A percentile compares a stretch with the other conserved stretches of the same genome.
Evolutionary conservation across 2,329 filamentous ascomycete species (phyloP).

Genomic region (Aspergillus terreus): DNA sequence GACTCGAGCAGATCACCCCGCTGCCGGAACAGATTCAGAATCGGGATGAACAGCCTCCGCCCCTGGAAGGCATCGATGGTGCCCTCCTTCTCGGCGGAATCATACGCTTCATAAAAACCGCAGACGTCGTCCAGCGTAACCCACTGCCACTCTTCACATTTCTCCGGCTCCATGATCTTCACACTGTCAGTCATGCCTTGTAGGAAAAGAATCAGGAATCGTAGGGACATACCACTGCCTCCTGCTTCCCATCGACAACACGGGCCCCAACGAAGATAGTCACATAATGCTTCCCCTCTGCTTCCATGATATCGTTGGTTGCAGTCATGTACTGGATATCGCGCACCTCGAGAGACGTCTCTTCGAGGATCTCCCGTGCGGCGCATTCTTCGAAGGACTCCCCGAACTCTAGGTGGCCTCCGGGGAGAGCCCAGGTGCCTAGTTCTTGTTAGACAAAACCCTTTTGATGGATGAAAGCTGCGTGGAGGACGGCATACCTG

Average conservation of each 20-base stretch:
- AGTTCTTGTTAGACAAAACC: neutral
- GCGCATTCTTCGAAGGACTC: constrained; percentile 63
- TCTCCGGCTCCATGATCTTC: constrained; percentile 46
- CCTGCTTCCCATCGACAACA: constrained; percentile 44
- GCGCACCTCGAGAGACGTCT: constrained; percentile 61
- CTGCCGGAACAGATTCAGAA: constrained; percentile 13
- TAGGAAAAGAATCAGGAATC: neutral
- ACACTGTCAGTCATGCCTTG: neutral
- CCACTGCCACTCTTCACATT: constrained; percentile 56
- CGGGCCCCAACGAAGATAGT: constrained; percentile 64
- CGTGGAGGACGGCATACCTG: constrained; percentile 4
- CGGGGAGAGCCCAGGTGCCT: constrained; percentile 66
- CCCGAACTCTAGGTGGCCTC: constrained; percentile 69
- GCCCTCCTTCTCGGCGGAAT: constrained; percentile 1
- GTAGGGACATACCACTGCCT: constrained; percentile 50
- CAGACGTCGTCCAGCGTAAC: constrained; percentile 46
- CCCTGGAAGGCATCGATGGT: neutral
- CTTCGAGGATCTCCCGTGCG: constrained; percentile 64
- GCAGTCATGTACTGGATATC: constrained; percentile 54
- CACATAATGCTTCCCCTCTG: constrained; percentile 66
- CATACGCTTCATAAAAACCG: neutral
- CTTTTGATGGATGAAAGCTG: neutral
- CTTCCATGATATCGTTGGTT: constrained; percentile 64
- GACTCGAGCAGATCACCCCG: neutral
- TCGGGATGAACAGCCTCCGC: constrained; percentile 10